Percentiles rank a stretch among this genome's conserved stretches.
Evolutionary conservation across 2,329 filamentous ascomycete genomes (phyloP).

Genomic region (Nannizziopsis barbatae): DNA sequence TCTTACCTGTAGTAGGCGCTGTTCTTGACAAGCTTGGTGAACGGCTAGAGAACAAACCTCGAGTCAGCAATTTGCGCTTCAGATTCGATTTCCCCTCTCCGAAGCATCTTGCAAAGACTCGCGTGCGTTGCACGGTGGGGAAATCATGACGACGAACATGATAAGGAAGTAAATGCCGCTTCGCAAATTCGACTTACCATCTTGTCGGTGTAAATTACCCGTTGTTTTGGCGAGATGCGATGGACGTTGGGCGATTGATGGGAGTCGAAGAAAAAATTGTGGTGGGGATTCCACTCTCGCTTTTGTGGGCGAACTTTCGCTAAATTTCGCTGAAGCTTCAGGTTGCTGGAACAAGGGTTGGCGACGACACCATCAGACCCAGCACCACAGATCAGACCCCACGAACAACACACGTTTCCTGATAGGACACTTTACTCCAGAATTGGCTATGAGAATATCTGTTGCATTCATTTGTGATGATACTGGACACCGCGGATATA

Average conservation of each 20-base stretch:
- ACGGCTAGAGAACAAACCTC: conserved; percentile 54
- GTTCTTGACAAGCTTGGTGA: conserved; percentile 95
- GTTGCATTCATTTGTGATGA: no score
- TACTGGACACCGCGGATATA: no score
- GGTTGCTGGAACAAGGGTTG: conserved; percentile 25
- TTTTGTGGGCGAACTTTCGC: conserved; percentile 32
- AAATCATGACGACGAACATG: neutral
- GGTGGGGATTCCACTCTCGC: conserved; percentile 22
- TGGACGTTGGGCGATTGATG: conserved; percentile 27
- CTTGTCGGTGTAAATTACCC: conserved; percentile 29
- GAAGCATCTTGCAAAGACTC: conserved; percentile 99
- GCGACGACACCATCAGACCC: conserved; percentile 25
- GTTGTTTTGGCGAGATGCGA: conserved; percentile 15
- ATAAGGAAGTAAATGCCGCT: conserved; percentile 13
- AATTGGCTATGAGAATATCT: neutral
- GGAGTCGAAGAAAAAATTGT: conserved; percentile 21
- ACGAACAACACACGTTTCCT: neutral
- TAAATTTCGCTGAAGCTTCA: conserved; percentile 25
- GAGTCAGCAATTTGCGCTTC: conserved; percentile 99
- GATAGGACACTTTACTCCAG: neutral
- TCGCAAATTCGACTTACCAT: conserved; percentile 33
- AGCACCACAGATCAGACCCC: neutral
- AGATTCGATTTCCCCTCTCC: conserved; percentile 55
- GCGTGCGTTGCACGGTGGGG: conserved; percentile 18
- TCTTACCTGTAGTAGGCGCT: conserved; percentile 96